A percentile compares a stretch with the other conserved stretches of the same genome.
phyloP scores from a whole-genome alignment of 129 eudicot genomes.

The Scalesia atractyloides region DNA sequence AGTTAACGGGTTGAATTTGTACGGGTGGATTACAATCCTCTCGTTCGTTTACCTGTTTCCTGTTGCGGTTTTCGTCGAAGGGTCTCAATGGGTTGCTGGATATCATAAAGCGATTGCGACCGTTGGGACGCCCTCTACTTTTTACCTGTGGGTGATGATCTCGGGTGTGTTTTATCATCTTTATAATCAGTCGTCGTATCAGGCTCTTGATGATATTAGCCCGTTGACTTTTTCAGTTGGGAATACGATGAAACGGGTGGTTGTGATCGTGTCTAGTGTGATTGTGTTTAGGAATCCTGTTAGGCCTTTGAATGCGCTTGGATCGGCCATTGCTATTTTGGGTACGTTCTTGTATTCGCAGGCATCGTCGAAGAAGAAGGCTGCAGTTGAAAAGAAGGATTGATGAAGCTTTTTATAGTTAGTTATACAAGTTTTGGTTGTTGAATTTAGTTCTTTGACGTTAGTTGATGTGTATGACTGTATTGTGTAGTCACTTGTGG shows the following conservation, averaged over 20 bases:
- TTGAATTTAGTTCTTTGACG: constrained; percentile 20
- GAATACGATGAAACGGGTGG: constrained; percentile 96
- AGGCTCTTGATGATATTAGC: constrained; percentile 92
- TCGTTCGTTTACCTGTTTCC: constrained; percentile 80
- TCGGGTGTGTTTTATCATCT: constrained; percentile 93
- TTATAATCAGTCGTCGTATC: constrained; percentile 85
- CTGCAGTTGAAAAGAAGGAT: constrained; percentile 61
- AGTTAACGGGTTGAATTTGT: constrained; percentile 85
- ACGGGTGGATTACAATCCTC: constrained; percentile 81
- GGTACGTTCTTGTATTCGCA: constrained; percentile 97
- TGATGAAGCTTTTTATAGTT: constrained; percentile 28
- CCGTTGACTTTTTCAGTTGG: constrained; percentile 91
- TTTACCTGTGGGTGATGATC: constrained; percentile 80
- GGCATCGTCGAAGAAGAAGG: constrained; percentile 79
- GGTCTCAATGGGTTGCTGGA: constrained; percentile 88
- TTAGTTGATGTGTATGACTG: not conserved
- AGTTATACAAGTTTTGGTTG: constrained; percentile 24
- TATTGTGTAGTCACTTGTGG: constrained; percentile 15
- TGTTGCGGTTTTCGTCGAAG: constrained; percentile 83
- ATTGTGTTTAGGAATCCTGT: constrained; percentile 92
- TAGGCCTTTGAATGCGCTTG: constrained; percentile 93
- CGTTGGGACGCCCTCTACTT: constrained; percentile 60
- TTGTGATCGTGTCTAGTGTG: constrained; percentile 81
- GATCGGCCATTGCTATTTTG: constrained; percentile 89
- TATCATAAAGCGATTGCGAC: constrained; percentile 78